Percentiles rank a stretch among this genome's conserved stretches.
phyloP scores from a whole-genome alignment of 2,329 filamentous ascomycete genomes.

The Aspergillus niger region DNA sequence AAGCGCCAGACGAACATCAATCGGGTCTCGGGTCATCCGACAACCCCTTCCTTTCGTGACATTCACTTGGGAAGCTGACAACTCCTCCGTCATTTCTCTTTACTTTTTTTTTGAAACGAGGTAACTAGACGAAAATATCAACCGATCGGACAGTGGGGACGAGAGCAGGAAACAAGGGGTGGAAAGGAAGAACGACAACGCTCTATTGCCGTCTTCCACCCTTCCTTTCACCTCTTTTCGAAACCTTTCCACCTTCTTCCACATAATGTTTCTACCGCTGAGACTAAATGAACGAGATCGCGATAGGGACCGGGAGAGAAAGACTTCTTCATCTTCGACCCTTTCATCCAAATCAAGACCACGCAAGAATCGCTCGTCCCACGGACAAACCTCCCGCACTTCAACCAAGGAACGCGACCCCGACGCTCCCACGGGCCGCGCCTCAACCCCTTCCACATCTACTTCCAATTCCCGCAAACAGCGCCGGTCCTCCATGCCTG shows the following conservation, averaged over 20 bases:
- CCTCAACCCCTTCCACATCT: slow-evolving; percentile 31
- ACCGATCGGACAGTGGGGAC: slow-evolving; percentile 11
- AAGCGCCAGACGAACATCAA: slow-evolving; percentile 35
- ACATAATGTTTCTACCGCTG: slow-evolving; percentile 42
- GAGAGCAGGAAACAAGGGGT: slow-evolving; percentile 16
- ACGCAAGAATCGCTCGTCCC: slow-evolving; percentile 33
- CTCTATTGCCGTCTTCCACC: slow-evolving; percentile 19
- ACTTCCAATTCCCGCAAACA: slow-evolving; percentile 26
- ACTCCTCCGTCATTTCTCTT: background rate
- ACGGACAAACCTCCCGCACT: slow-evolving; percentile 33
- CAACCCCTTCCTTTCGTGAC: slow-evolving; percentile 6
- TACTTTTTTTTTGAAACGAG: slow-evolving; percentile 18
- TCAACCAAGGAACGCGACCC: slow-evolving; percentile 39
- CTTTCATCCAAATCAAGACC: slow-evolving; percentile 31
- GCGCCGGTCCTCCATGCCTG: slow-evolving; percentile 56
- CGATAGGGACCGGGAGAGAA: slow-evolving; percentile 32
- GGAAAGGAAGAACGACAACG: slow-evolving; percentile 16
- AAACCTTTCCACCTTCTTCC: slow-evolving; percentile 23
- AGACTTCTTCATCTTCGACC: slow-evolving; percentile 29
- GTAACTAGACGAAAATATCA: slow-evolving; percentile 27
- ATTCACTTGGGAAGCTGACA: background rate
- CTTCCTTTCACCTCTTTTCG: slow-evolving; percentile 29
- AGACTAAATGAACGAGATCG: slow-evolving; percentile 40
- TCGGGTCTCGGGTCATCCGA: slow-evolving; percentile 8
- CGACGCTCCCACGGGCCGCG: slow-evolving; percentile 31